These are phyloP conservation scores for Yarrowia galli DNA, from an alignment of 1,139 yeast genomes.

Conservation along the genomic window DNA sequence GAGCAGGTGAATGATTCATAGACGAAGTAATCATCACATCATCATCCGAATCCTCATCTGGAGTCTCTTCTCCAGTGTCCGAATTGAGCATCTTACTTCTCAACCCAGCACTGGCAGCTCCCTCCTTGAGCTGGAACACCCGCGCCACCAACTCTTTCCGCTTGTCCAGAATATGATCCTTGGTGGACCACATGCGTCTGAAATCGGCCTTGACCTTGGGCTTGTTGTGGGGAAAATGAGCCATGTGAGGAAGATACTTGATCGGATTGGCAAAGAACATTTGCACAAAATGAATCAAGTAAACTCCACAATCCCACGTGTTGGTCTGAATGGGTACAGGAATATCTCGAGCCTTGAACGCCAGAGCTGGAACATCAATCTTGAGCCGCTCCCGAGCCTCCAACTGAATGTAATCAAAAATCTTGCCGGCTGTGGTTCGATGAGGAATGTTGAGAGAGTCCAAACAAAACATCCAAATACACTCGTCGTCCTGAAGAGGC, in stretches of 20 bases:
- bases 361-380: conserved; percentile 57
- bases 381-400: conserved; percentile 73
- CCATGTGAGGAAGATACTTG: conserved; percentile 63
- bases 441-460: conserved; percentile 64
- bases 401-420: conserved; percentile 68
- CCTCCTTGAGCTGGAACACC: conserved; percentile 24
- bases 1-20: conserved; percentile 11
- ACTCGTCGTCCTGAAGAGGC: conserved; percentile 40
- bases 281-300: conserved; percentile 78
- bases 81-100: conserved; percentile 18
- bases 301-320: conserved; percentile 94
- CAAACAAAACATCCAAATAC: conserved; percentile 62
- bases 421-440: conserved; percentile 52
- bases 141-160: conserved; percentile 30
- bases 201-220: conserved; percentile 40
- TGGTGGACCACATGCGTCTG: conserved; percentile 39
- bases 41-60: conserved; percentile 7
- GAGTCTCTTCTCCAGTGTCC: conserved; percentile 3
- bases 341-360: conserved; percentile 57
- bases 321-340: conserved; percentile 85
- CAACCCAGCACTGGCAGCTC: not conserved
- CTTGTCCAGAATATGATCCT: conserved; percentile 38
- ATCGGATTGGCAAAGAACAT: conserved; percentile 64
- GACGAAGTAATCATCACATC: conserved; percentile 14
- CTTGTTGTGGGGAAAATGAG: conserved; percentile 40